Base-by-base conservation (phyloP, 345 rosid genomes). In the Carallia brachiata region DNA sequence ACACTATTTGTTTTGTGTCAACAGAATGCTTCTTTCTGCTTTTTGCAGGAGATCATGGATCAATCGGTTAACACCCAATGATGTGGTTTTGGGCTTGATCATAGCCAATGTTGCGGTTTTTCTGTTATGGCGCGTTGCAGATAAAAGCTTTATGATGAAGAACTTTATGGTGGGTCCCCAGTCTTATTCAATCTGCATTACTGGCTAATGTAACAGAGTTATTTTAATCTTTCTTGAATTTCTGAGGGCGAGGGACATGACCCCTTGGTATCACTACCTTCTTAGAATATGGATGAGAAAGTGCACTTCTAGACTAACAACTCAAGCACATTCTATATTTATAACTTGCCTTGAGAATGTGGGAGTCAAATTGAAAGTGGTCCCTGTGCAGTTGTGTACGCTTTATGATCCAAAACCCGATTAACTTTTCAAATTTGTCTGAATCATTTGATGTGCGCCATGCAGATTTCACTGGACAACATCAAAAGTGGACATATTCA, bases 381-480 rank as follows among this genome's bases (percentile, higher is more conserved):
- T 44, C 50, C 16, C 10, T 44, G 15, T 12, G 50, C 3, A 12
- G 50, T 12, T 44, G 47, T 17, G 9, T 18, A 36, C n/a, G 15
- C 47, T 28, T 7, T 50, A 70, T 6, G 65, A 57, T 17, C 4
- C 2, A 16, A 19, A 9, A 63, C 70, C 39, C 32, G 36, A 31
- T 60, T 69, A 47, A 66, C 28, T 47, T 18, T 67, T 44, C 18
- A 12, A 28, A 4, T 40, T 16, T 36, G 61, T 32, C 75, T 81
- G 66, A 67, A 52, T 56, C 66, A 58, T 57, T 76, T 78, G 55
- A 62, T 77, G 65, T 76, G 74, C 37, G 37, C 15, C 73, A 82
- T 4, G 77, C 92, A 95, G 99, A 80, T 91, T 67, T 95, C 97
- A 9, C 57, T 94, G 68, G 96, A 95, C 67, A 89, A 95, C 66